phyloP scores from a whole-genome alignment of 305 asterid species.

The Fraxinus baroniana region DNA sequence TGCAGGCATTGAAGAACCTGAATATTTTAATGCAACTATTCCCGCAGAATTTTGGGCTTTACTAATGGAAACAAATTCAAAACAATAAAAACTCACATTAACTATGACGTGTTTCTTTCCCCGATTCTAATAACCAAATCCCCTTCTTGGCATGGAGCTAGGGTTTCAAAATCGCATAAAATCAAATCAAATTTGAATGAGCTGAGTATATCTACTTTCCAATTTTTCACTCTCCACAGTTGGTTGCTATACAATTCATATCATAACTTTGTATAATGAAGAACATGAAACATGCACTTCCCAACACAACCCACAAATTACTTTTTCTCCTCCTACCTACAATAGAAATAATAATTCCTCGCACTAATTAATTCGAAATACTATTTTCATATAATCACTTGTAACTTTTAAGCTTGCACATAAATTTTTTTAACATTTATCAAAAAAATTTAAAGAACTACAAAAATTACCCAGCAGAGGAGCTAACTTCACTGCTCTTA shows the following conservation, averaged over 20 bases:
- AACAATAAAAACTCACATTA: not conserved
- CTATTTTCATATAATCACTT: not conserved
- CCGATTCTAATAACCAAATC: not conserved
- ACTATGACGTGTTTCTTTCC: not conserved
- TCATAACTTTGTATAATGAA: not conserved
- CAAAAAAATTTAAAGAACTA: not conserved
- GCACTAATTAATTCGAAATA: not conserved
- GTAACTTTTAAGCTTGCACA: not conserved
- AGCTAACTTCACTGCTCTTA: slow-evolving; percentile 21
- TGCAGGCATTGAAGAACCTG: not conserved
- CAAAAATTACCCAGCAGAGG: slow-evolving; percentile 26
- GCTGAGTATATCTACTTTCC: not conserved
- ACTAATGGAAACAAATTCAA: not conserved
- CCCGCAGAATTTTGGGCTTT: not conserved
- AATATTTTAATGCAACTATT: not conserved
- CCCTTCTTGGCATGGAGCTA: not conserved
- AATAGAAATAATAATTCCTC: not conserved
- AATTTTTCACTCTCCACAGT: not conserved
- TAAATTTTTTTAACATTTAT: not conserved
- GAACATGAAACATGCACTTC: not conserved
- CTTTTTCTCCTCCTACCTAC: not conserved
- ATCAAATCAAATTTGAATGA: not conserved
- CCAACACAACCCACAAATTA: not conserved
- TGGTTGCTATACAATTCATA: not conserved
- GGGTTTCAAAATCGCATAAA: not conserved